These are phyloP conservation scores for Umbelopsis ramanniana DNA, from an alignment of 192 early-diverging fungal genomes.

Conservation along the genomic window DNA sequence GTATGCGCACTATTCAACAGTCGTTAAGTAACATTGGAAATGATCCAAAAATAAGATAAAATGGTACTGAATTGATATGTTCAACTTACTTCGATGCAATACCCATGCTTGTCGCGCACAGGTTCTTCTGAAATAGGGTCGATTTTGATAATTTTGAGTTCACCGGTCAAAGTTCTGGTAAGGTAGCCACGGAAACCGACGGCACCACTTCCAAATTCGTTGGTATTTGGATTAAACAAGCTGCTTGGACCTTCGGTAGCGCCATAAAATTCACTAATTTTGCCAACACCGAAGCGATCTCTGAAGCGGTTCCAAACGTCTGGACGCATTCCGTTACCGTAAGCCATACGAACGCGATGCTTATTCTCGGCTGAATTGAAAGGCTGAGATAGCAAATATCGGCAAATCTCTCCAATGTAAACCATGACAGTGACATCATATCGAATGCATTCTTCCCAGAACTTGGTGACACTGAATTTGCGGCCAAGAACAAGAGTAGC, in stretches of 20 bases:
- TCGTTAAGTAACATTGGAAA: too few relatives aligned
- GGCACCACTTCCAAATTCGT: conserved; percentile 59
- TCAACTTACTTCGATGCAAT: conserved; percentile 47
- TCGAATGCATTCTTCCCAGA: conserved; percentile 55
- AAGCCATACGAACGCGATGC: conserved; percentile 57
- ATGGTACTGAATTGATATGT: background rate
- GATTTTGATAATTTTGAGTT: conserved; percentile 57
- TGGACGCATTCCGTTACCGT: conserved; percentile 73
- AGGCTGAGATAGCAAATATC: conserved; percentile 63
- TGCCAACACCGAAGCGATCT: conserved; percentile 60
- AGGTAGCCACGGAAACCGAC: conserved; percentile 60
- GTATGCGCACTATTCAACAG: conserved; percentile 24
- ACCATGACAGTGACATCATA: conserved; percentile 50
- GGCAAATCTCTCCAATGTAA: conserved; percentile 73
- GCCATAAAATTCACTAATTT: conserved; percentile 71
- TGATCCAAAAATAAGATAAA: too few relatives aligned
- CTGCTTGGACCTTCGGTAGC: conserved; percentile 65
- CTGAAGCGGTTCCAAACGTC: conserved; percentile 70
- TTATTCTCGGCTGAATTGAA: conserved; percentile 50
- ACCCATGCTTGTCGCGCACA: conserved; percentile 53
- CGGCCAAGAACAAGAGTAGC: conserved; percentile 52
- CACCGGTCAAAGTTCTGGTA: conserved; percentile 32
- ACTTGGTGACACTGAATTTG: conserved; percentile 58
- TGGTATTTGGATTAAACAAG: conserved; percentile 50
- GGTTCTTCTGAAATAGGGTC: conserved; percentile 62